Conservation (phyloP, 495 filamentous ascomycete genomes). For the Xylaria scruposa region DNA sequence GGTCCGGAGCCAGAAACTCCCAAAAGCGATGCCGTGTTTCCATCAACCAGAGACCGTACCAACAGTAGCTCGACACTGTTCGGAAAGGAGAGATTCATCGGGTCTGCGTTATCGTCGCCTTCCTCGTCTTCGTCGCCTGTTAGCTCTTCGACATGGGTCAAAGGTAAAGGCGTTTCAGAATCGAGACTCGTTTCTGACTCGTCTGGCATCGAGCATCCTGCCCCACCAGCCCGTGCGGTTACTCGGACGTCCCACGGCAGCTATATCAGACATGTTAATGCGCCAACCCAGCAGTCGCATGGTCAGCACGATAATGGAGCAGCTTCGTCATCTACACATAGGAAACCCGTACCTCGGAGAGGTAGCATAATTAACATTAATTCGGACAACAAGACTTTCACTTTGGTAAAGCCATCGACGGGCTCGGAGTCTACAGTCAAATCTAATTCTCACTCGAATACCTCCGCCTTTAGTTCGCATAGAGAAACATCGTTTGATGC, state of each 20-base stretch:
- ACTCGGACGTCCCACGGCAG: slow-evolving; percentile 37
- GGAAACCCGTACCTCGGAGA: slow-evolving; percentile 46
- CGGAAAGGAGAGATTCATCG: slow-evolving; percentile 35
- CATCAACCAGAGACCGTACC: slow-evolving; percentile 24
- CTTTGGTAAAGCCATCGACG: slow-evolving; percentile 43
- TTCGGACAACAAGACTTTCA: slow-evolving; percentile 59
- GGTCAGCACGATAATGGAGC: slow-evolving; percentile 34
- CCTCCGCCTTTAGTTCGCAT: slow-evolving; percentile 51
- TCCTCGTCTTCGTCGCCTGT: slow-evolving; percentile 40
- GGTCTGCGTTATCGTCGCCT: slow-evolving; percentile 49
- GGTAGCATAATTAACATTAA: slow-evolving; percentile 50
- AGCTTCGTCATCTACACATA: slow-evolving; percentile 25
- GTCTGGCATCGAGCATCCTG: slow-evolving; percentile 43
- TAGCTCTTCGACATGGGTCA: slow-evolving; percentile 45
- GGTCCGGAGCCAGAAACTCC: slow-evolving; percentile 24
- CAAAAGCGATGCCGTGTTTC: slow-evolving; percentile 23
- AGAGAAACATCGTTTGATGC: slow-evolving; percentile 53
- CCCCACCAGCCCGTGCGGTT: slow-evolving; percentile 44
- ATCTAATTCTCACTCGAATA: slow-evolving; percentile 42
- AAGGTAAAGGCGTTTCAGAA: slow-evolving; percentile 55
- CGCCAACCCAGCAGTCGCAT: slow-evolving; percentile 33
- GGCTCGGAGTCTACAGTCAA: slow-evolving; percentile 38
- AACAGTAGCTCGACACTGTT: slow-evolving; percentile 31
- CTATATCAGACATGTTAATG: slow-evolving; percentile 41
- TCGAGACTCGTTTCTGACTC: slow-evolving; percentile 51